phyloP scores from a whole-genome alignment of 129 eudicot species.

The Tagetes patula region DNA sequence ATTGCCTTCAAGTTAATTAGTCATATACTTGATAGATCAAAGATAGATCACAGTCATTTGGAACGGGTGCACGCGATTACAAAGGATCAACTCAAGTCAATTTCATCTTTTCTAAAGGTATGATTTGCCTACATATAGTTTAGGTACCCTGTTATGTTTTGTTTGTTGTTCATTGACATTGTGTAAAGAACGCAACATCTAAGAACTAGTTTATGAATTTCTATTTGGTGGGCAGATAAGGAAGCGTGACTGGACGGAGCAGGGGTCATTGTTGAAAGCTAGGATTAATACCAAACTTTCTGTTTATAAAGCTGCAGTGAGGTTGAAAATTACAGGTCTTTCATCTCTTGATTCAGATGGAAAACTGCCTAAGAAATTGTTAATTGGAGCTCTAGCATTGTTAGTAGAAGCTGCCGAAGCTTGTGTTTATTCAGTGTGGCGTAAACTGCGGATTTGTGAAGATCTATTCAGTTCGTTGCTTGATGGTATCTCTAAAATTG shows the following conservation, averaged over 20 bases:
- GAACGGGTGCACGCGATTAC: conserved; percentile 73
- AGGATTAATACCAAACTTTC: conserved; percentile 76
- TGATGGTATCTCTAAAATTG: conserved; percentile 79
- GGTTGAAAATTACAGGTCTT: conserved; percentile 53
- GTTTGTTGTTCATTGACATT: conserved; percentile 14
- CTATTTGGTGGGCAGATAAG: conserved; percentile 64
- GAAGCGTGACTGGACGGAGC: conserved; percentile 91
- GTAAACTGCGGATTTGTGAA: conserved; percentile 89
- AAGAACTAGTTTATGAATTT: conserved; percentile 23
- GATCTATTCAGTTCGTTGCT: conserved; percentile 86
- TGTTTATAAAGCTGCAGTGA: conserved; percentile 73
- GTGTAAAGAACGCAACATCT: conserved; percentile 4
- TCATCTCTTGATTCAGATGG: conserved; percentile 76
- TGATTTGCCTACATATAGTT: conserved; percentile 12
- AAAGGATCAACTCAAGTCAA: conserved; percentile 67
- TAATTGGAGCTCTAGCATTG: conserved; percentile 75
- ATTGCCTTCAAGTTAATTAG: conserved; percentile 64
- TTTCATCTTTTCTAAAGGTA: conserved; percentile 78
- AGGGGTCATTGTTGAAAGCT: conserved; percentile 66
- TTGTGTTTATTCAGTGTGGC: conserved; percentile 82
- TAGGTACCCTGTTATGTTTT: conserved; percentile 10
- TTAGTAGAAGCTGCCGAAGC: conserved; percentile 89
- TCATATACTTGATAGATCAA: conserved; percentile 53
- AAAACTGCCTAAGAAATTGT: conserved; percentile 66
- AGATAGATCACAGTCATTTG: conserved; percentile 57